Evolutionary conservation across 805 yeast species (phyloP), one percentile per base, ranked within the genome.

Genomic region (Schizosaccharomyces lindneri): DNA sequence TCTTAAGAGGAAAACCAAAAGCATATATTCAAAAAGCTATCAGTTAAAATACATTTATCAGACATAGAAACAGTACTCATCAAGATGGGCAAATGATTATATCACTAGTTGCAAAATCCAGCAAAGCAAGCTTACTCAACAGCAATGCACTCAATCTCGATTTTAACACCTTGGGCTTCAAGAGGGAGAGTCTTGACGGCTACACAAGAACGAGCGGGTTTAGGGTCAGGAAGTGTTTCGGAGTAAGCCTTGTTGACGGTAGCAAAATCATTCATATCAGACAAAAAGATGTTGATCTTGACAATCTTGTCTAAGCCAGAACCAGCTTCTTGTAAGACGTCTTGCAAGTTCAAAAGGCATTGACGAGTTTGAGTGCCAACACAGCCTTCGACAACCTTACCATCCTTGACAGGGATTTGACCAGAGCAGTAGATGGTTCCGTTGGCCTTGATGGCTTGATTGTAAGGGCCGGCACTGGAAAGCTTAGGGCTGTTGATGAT

Each of bases 61-160:
- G 41, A 4, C 41, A 36, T 36, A 36, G 24, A 46, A n/a, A 9
- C n/a, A 46, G 27, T 17, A 13, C 11, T 24, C 24, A 46, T 19
- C 51, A 17, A 5, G 24, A 46, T 11, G 15, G 41, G 11, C 17
- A 11, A 36, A 36, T 31, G 32, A 1, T 36, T 13, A 5, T 9
- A 36, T 2, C 11, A 36, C 15, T 9, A 5, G 41, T 36, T 11
- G 41, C 41, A 1, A 36, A 36, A 11, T 9, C 15, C 15, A 36
- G 41, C 15, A 46, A 31, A 39, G 27, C 27, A 27, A 15, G 43
- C 46, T 64, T 67, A 69, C 55, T 84, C 95, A 63, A 85, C 76
- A 64, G 97, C 98, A 74, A 93, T 76, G 65, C 85, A 89, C 76
- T 90, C 98, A 75, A 93, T 80, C 77, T 93, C 98, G 68, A 87